Conservation (phyloP, 306 rosid species). For the Begonia loranthoides region DNA sequence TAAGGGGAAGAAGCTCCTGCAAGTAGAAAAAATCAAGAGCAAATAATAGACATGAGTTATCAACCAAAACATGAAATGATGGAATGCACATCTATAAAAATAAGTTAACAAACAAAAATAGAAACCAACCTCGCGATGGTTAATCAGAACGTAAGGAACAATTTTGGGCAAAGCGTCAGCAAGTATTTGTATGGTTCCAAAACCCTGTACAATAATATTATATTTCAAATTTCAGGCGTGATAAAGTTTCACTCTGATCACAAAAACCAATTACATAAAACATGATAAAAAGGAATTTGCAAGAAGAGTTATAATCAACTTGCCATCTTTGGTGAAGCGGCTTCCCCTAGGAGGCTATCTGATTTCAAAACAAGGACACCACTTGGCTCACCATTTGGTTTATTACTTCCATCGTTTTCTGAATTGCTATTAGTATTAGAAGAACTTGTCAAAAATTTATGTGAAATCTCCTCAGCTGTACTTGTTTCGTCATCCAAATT, state of each 20-base stretch:
- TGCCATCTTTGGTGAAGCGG: constrained; percentile 40
- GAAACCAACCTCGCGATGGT: constrained; percentile 84
- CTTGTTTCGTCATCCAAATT: constrained; percentile 21
- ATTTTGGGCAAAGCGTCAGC: constrained; percentile 95
- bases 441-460: constrained; percentile 17
- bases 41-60: constrained; percentile 6
- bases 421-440: constrained; percentile 17
- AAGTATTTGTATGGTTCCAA: constrained; percentile 76
- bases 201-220: constrained; percentile 47
- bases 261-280: not conserved
- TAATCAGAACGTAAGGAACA: constrained; percentile 94
- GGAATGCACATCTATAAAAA: not conserved
- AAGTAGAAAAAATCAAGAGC: constrained; percentile 6
- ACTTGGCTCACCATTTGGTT: constrained; percentile 27
- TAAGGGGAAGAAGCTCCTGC: constrained; percentile 95
- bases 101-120: constrained; percentile 4
- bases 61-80: not conserved
- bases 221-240: constrained; percentile 6
- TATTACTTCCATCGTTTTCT: constrained; percentile 23
- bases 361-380: constrained; percentile 21
- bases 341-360: constrained; percentile 29
- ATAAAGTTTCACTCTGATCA: not conserved
- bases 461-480: constrained; percentile 30
- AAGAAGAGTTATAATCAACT: constrained; percentile 17
- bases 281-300: constrained; percentile 9